Evolutionary conservation across 2,329 filamentous ascomycete species (phyloP), one percentile per base, ranked within the genome.

Genomic region (Rasamsonia emersonii): DNA sequence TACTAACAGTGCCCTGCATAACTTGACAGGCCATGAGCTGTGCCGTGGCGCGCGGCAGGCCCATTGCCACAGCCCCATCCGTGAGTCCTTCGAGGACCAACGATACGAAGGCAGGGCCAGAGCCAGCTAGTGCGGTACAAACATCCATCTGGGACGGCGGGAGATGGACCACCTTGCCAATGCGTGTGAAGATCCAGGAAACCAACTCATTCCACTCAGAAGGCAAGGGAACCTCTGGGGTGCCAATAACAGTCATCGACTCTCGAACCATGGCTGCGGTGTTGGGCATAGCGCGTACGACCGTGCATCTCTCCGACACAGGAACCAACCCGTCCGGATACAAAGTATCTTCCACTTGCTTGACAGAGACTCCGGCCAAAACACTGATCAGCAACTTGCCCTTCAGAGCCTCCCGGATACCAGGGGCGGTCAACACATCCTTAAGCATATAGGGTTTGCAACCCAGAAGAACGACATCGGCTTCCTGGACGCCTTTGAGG

Each of bases 341-440:
- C 9, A 89, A 59, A 18, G 74, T 70, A 10, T 62, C 61, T 49
- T 79, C 72, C 41, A 93, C 76, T 47, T 86, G 76, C 29, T 73
- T 58, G 10, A 76, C 73, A 2, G 79, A 77, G 14, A 91, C 74
- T 36, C 86, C 86, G 4, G 84, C 84, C 39, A 82, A 76, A 45
- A 93, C 86, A 49, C 75, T 83, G 54, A 93, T 80, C 23, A 93
- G 67, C 4, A 93, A 70, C 59, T 93, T 93, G 25, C 82, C 83
- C 38, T 73, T 65, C 9, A 93, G 70, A 1, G 84, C 86, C 40
- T 79, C 71, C 30, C 68, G 65, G 64, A 93, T 82, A 28, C 80
- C 82, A 3, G 74, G 61, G 37, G 73, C 73, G 33, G 67, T 64
- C 2, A 93, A 70, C 26, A 93, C 71, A 9, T 75, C 74, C 36